Conservation (phyloP, 306 rosid species). For the Dalbergia cultrata region DNA sequence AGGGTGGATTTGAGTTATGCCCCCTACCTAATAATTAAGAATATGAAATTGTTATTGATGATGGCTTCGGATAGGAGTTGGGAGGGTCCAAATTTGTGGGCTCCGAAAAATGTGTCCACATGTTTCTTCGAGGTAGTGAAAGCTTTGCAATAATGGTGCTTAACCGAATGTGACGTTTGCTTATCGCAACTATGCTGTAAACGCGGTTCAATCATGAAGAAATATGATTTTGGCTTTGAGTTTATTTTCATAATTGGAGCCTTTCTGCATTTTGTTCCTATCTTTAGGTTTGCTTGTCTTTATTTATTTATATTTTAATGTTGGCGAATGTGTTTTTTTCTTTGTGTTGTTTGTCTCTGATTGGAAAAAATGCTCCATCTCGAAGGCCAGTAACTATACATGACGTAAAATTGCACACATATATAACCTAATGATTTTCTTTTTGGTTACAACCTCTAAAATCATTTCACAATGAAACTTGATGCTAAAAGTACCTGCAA, state of each 20-base stretch:
- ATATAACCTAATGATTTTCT: background rate
- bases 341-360: slow-evolving; percentile 8
- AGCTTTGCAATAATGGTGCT: slow-evolving; percentile 37
- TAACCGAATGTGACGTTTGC: background rate
- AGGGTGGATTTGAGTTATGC: slow-evolving; percentile 40
- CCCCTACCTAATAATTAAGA: slow-evolving; percentile 34
- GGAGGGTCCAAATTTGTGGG: slow-evolving; percentile 50
- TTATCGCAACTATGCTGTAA: slow-evolving; percentile 16
- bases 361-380: background rate
- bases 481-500: background rate
- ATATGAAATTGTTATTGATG: background rate
- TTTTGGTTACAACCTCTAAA: slow-evolving; percentile 12
- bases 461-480: background rate
- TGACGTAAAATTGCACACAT: too few species aligned
- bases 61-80: background rate
- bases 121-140: slow-evolving; percentile 20
- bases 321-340: background rate
- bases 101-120: slow-evolving; percentile 17
- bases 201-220: slow-evolving; percentile 14
- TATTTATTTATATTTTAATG: background rate
- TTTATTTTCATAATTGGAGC: slow-evolving; percentile 22
- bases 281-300: background rate
- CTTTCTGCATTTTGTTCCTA: background rate
- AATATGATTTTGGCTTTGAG: background rate
- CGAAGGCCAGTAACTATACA: too few species aligned